A percentile compares a stretch with the other conserved stretches of the same genome.
phyloP scores from a whole-genome alignment of 225 moss, liverwort and hornwort genomes.

The Physcomitrellopsis africana region DNA sequence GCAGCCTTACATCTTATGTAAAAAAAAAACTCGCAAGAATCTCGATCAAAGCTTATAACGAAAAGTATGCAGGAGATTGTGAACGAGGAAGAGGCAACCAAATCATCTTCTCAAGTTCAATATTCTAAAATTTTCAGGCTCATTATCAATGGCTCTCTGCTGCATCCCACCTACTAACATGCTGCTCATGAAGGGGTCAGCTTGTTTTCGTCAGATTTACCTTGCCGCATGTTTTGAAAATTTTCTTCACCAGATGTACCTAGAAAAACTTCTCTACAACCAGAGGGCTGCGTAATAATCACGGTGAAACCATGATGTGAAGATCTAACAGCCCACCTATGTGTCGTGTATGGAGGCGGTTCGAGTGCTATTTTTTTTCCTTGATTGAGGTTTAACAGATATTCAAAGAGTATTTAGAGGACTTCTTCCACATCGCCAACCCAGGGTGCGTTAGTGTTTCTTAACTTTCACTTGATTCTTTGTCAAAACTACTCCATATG shows the following conservation, averaged over 20 bases:
- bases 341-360: constrained; percentile 1
- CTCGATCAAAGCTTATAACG: constrained; percentile 61
- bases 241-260: background rate
- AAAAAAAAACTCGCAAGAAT: constrained; percentile 51
- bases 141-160: constrained; percentile 93
- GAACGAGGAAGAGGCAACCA: constrained; percentile 72
- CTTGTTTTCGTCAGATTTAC: constrained; percentile 19
- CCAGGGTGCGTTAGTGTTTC: constrained; percentile 62
- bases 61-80: constrained; percentile 75
- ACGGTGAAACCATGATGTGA: constrained; percentile 11
- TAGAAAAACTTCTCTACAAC: background rate
- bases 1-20: constrained; percentile 18
- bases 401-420: constrained; percentile 84
- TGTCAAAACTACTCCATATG: background rate
- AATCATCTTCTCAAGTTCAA: constrained; percentile 52
- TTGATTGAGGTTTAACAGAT: constrained; percentile 59
- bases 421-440: constrained; percentile 76
- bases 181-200: constrained; percentile 8
- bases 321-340: background rate
- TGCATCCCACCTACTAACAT: constrained; percentile 64
- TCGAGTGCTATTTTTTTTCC: constrained; percentile 30
- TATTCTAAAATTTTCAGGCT: constrained; percentile 78
- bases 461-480: constrained; percentile 23
- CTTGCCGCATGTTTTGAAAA: constrained; percentile 10
- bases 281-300: background rate